A percentile compares a stretch with the other conserved stretches of the same genome.
These are phyloP conservation scores for Yarrowia galli DNA, from an alignment of 1,139 yeast genomes.

Conservation along the genomic window DNA sequence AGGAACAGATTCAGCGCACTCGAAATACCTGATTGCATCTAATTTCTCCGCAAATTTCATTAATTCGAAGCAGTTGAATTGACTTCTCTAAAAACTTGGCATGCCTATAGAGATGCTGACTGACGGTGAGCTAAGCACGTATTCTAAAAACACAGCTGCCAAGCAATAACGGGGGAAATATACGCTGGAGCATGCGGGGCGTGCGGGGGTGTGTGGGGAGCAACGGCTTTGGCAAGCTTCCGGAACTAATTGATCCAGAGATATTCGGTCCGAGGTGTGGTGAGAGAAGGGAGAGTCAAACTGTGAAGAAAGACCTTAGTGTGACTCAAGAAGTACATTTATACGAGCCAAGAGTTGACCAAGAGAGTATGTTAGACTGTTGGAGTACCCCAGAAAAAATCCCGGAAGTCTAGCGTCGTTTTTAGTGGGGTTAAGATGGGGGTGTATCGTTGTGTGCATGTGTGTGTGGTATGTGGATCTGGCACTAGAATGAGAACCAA, in stretches of 20 bases:
- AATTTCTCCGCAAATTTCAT: not conserved
- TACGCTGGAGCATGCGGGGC: not conserved
- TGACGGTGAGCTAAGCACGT: conserved; percentile 12
- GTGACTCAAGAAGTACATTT: not conserved
- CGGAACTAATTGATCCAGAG: not conserved
- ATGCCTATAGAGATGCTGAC: not conserved
- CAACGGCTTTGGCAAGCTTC: not conserved
- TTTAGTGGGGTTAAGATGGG: not conserved
- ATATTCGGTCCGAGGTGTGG: not conserved
- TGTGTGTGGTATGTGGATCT: not conserved
- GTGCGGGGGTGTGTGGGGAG: conserved; percentile 9
- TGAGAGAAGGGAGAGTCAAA: no score
- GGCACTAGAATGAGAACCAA: not conserved
- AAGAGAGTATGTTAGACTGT: not conserved
- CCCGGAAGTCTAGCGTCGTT: not conserved
- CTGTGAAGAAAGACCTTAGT: not conserved
- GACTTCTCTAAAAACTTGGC: not conserved
- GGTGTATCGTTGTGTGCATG: not conserved
- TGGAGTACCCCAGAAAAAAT: not conserved
- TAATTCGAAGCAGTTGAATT: not conserved
- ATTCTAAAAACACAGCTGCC: not conserved
- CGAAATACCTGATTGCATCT: not conserved
- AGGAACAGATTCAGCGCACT: not conserved
- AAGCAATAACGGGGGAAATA: not conserved
- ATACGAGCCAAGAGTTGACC: not conserved